Conservation (phyloP, 202 grass and related monocot genomes). For the Eragrostis tef region DNA sequence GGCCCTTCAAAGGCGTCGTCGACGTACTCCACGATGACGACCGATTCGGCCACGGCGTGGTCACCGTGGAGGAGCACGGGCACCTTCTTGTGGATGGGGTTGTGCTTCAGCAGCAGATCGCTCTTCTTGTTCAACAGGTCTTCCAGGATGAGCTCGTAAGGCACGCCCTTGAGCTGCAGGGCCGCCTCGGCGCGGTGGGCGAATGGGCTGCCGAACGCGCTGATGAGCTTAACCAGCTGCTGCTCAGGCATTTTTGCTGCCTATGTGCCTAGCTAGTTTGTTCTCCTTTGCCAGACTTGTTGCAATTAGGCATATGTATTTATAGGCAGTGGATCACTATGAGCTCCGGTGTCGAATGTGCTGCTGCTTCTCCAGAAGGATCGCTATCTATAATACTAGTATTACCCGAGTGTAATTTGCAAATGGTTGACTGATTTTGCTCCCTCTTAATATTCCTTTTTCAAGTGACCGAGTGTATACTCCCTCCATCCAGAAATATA, state of each 20-base stretch:
- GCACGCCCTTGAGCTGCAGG: conserved; percentile 41
- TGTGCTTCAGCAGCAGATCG: neutral
- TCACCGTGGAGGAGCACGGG: conserved; percentile 50
- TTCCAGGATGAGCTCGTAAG: conserved; percentile 46
- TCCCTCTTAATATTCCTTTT: no score
- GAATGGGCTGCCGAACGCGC: conserved; percentile 27
- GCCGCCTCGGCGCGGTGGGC: conserved; percentile 54
- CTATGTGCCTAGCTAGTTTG: neutral
- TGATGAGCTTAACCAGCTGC: conserved; percentile 22
- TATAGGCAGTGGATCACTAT: no score
- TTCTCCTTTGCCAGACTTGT: neutral
- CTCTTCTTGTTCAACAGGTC: conserved; percentile 33
- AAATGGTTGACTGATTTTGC: no score
- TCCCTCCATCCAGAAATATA: no score
- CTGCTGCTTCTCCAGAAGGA: no score
- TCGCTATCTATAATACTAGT: no score
- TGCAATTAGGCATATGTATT: no score
- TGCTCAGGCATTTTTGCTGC: neutral
- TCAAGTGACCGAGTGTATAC: no score
- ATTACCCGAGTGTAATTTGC: no score
- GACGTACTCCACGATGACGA: conserved; percentile 56
- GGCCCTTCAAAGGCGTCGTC: conserved; percentile 50
- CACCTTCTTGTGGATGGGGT: neutral
- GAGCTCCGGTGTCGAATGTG: no score
- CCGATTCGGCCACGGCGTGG: conserved; percentile 43